Evolutionary conservation across 148 eudicot species (phyloP).

Genomic region (Camellia granthamiana): DNA sequence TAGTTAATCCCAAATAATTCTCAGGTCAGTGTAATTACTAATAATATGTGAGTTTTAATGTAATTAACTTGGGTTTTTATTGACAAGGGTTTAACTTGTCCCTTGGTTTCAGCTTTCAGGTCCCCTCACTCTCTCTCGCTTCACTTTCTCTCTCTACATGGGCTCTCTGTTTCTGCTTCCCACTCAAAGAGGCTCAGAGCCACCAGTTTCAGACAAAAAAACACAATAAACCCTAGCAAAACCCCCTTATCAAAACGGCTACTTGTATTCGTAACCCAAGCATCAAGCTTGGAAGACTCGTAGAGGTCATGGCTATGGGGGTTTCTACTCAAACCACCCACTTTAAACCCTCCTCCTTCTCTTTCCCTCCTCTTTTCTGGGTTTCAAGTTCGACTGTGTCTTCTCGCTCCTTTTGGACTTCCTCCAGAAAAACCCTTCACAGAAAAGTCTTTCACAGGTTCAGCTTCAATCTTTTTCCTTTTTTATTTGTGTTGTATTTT

Average conservation of each 20-base stretch:
- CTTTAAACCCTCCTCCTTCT: conserved; percentile 25
- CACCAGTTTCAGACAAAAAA: conserved; percentile 13
- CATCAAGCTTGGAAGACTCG: conserved; percentile 40
- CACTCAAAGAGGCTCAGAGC: conserved; percentile 3
- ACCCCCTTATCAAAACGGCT: conserved; percentile 52
- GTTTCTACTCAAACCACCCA: conserved; percentile 36
- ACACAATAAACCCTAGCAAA: conserved; percentile 10
- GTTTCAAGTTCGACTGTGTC: conserved; percentile 20
- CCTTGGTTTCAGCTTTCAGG: background rate
- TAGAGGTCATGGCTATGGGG: conserved; percentile 41
- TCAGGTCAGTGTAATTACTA: too few relatives aligned
- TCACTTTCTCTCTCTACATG: conserved; percentile 3
- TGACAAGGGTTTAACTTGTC: background rate
- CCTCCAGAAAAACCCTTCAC: conserved; percentile 17
- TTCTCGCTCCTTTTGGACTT: conserved; percentile 23
- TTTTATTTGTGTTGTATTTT: background rate
- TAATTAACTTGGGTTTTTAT: background rate
- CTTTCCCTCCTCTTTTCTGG: conserved; percentile 43
- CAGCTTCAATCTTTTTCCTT: background rate
- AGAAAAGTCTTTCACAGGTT: conserved; percentile 32
- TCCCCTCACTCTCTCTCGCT: background rate
- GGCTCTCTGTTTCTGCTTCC: background rate
- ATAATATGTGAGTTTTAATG: too few relatives aligned
- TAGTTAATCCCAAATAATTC: too few relatives aligned
- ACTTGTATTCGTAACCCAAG: conserved; percentile 29